phyloP scores from a whole-genome alignment of 164 flowering plant species.

The Chloranthus sessilifolius region DNA sequence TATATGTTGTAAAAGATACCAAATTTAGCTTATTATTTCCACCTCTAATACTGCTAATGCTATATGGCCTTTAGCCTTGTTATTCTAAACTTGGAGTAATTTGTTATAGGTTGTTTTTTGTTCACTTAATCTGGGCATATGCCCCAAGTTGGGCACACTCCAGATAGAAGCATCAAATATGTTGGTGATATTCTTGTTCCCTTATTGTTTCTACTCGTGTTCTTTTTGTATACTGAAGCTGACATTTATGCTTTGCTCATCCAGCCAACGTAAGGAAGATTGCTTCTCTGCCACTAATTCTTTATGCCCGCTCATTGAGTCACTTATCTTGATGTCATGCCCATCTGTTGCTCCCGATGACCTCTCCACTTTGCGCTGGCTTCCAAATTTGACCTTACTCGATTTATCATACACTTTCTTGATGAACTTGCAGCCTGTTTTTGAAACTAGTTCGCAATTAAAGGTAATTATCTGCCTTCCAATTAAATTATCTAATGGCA shows the following conservation, averaged over 20 bases:
- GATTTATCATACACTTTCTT: constrained; percentile 86
- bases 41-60: too few relatives aligned
- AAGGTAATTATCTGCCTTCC: too few relatives aligned
- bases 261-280: constrained; percentile 81
- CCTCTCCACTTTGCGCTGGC: constrained; percentile 52
- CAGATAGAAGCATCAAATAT: constrained; percentile 60
- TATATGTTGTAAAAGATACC: too few relatives aligned
- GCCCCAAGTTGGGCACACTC: constrained; percentile 69
- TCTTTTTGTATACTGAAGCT: too few relatives aligned
- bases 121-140: constrained; percentile 88
- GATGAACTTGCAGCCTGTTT: constrained; percentile 70
- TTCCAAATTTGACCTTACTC: constrained; percentile 56
- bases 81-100: too few relatives aligned
- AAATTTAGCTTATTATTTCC: too few relatives aligned
- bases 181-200: constrained; percentile 56
- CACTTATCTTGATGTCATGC: constrained; percentile 83
- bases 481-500: too few relatives aligned
- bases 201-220: too few relatives aligned
- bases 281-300: constrained; percentile 71
- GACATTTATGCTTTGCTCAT: too few relatives aligned
- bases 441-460: constrained; percentile 62
- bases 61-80: too few relatives aligned
- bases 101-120: too few relatives aligned
- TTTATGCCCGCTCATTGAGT: constrained; percentile 64
- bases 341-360: constrained; percentile 79